Base-by-base conservation (phyloP, 2,329 filamentous ascomycete genomes). In the Clarireedia paspali region DNA sequence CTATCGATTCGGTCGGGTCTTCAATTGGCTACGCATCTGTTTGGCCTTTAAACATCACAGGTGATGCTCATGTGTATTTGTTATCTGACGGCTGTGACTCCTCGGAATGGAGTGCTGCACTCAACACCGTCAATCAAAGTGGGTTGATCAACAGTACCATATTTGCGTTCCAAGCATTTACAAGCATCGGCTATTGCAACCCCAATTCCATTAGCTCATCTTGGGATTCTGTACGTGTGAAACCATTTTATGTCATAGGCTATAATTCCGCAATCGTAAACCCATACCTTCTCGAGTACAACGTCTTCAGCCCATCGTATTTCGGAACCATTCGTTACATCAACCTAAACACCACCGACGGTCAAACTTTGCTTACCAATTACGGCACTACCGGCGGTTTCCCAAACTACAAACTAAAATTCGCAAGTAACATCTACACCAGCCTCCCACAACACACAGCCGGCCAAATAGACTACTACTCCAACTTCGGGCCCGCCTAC, bases 381-480 rank as follows among this genome's bases (percentile, higher is more conserved):
- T 62, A 56, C 38, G 52, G 27, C 26, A n/a, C 42, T 14, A 46
- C 17, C 23, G 61, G 61, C 30, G 59, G 61, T 4, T 61, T 58
- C 27, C 27, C 30, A 15, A 59, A 57, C 5, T 62, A 61, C 44
- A 59, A 58, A 24, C 17, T 59, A 6, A 49, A 27, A 10, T 57
- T 60, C 30, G 51, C 40, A 24, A 45, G 57, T 38, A 47, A 12
- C 7, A 30, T 38, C 17, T 53, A 49, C 14, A 27, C 24, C n/a
- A 53, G 55, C 23, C 38, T 50, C 12, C 44, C 53, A 15, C 48
- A 59, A 34, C 46, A 39, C 24, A 52, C 53, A 24, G 63, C 57
- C 9, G 62, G 62, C 2, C 47, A 59, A 27, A 54, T 63, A 17
- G 58, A 59, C 40, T 57, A 59, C 17, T 65, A 57, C 24, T 65